Evolutionary conservation across 495 filamentous ascomycete genomes (phyloP), one percentile per base, ranked within the genome.

Genomic region (Trichoderma orchidacearum): DNA sequence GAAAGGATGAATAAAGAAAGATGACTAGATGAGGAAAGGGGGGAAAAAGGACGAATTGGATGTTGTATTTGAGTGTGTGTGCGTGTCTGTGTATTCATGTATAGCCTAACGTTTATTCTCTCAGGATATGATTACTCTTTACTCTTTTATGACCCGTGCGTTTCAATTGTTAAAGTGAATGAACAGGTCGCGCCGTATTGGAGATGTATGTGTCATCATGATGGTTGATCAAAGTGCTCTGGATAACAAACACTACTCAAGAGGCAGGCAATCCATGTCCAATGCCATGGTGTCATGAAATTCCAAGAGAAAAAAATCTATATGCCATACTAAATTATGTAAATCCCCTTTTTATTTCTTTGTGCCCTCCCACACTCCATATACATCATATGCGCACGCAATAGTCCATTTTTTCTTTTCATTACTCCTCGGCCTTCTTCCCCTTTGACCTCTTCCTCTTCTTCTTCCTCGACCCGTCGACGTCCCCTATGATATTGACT

Each of bases 361-460:
- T n/a, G n/a, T n/a, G n/a, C n/a, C n/a, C n/a, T n/a, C n/a, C n/a
- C n/a, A n/a, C n/a, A n/a, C n/a, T n/a, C n/a, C n/a, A n/a, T n/a
- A n/a, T n/a, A n/a, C n/a, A n/a, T n/a, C n/a, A n/a, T n/a, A n/a
- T n/a, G n/a, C n/a, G n/a, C n/a, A n/a, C n/a, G n/a, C 32, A n/a
- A 41, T 3, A 23, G 36, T 21, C 3, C 36, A 41, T 8, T 21
- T 5, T 9, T 41, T 3, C 23, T 18, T n/a, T 23, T 48, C 41
- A 25, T 23, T 35, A 35, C 17, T 11, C 51, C 27, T 53, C 13
- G 6, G 17, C 58, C 63, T 29, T 65, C 62, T 72, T 71, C 5
- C 60, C 62, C 60, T 71, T 70, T 4, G 68, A 70, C 56, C 73
- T 66, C 71, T 76, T 77, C 56, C 75, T 66, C 67, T 70, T 76